Base-by-base conservation (phyloP, 352 stramenopile genomes). In the Phytophthora meadii region DNA sequence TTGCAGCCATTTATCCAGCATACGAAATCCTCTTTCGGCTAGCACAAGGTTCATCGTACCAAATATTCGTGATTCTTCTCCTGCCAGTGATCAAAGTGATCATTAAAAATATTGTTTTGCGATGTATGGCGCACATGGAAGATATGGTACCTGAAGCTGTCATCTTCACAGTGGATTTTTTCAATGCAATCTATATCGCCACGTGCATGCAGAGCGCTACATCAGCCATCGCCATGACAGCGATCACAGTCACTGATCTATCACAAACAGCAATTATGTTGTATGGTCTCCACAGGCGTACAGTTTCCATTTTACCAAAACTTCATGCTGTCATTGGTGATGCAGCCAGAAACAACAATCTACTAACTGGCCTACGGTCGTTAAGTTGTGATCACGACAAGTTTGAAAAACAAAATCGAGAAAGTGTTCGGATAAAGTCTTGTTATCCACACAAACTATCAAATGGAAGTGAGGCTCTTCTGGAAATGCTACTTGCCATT, bases 21-120 rank as follows among this genome's bases (percentile, higher is more conserved):
- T 74, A 74, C n/a, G 57, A 65, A 25, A 40, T 55, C 2, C 27
- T 69, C 2, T 69, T 65, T n/a, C 60, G 45, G 11, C 22, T 48
- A 11, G 54, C 44, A 1, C 46, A 61, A 24, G 50, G 45, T 7
- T 58, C 60, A 2, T 17, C 19, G 3, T 67, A 67, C 11, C 60
- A 74, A 24, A 10, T 63, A 27, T 27, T 37, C 1, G 64, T 54
- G 4, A 51, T 72, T 37, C 24, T 68, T 4, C 17, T 73, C 3
- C 46, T 81, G 4, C 56, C 67, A 7, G 10, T 79, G 1, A 59
- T 83, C 24, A 77, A 79, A 30, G 28, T 72, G 1, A 14, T 51
- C 3, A 25, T 84, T 11, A 61, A 65, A n/a, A 72, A 76, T 34
- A 1, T 65, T 5, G 59, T 76, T 10, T 32, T 66, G 19, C 51